Percentiles rank a stretch among this genome's conserved stretches.
Evolutionary conservation across 2,329 filamentous ascomycete genomes (phyloP).

Genomic region (Sclerotinia nivalis): DNA sequence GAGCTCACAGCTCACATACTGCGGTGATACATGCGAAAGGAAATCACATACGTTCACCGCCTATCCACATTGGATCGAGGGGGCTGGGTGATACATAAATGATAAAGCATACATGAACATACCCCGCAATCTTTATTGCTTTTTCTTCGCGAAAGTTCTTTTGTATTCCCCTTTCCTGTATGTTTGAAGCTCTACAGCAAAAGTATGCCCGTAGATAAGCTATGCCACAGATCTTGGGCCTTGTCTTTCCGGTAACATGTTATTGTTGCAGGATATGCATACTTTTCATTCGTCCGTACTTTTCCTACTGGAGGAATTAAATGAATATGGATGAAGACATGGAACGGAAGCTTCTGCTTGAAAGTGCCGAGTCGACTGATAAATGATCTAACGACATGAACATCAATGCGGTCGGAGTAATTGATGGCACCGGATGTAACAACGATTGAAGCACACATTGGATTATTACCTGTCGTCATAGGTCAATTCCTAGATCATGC

Average conservation of each 20-base stretch:
- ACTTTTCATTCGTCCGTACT: neutral
- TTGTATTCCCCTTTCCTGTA: conserved; percentile 3
- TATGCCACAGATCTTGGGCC: neutral
- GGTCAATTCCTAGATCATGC: neutral
- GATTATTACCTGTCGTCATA: conserved; percentile 1
- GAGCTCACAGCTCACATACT: neutral
- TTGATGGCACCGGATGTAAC: conserved; percentile 6
- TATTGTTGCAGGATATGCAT: conserved; percentile 6
- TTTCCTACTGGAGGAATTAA: neutral
- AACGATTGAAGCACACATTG: neutral
- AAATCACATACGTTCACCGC: conserved; percentile 22
- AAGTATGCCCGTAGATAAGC: neutral
- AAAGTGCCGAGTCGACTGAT: neutral
- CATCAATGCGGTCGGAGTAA: neutral
- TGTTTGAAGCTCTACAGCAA: conserved; percentile 2
- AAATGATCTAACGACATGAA: neutral
- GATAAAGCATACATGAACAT: conserved; percentile 17
- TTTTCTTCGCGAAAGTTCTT: conserved; percentile 17
- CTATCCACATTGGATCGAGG: conserved; percentile 12
- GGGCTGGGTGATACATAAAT: conserved; percentile 15
- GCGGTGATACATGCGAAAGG: conserved; percentile 8
- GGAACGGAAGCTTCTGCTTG: neutral
- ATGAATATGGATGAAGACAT: neutral
- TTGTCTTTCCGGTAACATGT: neutral
- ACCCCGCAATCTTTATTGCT: conserved; percentile 23